Percentiles rank a stretch among this genome's conserved stretches.
phyloP scores from a whole-genome alignment of 192 early-diverging fungal species.

The Linnemannia exigua region DNA sequence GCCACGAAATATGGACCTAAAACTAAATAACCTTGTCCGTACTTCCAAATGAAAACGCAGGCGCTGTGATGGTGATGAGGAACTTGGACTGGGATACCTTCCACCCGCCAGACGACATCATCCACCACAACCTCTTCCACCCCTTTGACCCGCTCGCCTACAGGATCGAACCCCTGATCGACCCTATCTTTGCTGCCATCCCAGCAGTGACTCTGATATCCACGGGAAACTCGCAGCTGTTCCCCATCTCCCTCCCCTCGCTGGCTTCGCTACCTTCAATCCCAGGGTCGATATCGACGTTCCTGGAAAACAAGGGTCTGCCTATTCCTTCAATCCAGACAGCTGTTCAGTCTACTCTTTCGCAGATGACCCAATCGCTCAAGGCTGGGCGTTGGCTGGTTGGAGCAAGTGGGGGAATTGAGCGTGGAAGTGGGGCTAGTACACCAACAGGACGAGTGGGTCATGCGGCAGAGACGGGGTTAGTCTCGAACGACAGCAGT shows the following conservation, averaged over 20 bases:
- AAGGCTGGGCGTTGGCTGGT: slow-evolving; percentile 40
- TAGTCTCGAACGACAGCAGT: neutral
- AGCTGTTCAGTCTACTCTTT: slow-evolving; percentile 22
- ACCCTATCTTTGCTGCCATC: slow-evolving; percentile 62
- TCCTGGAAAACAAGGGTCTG: slow-evolving; percentile 43
- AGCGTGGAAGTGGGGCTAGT: neutral
- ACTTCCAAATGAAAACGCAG: slow-evolving; percentile 19
- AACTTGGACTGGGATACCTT: slow-evolving; percentile 67
- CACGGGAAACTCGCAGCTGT: slow-evolving; percentile 27
- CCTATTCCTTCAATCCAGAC: slow-evolving; percentile 33
- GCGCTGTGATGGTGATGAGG: slow-evolving; percentile 75
- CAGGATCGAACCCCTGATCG: slow-evolving; percentile 75
- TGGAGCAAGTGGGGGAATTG: neutral
- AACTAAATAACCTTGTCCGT: neutral
- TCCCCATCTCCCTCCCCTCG: slow-evolving; percentile 39
- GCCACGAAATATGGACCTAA: neutral
- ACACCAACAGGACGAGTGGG: neutral
- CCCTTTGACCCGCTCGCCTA: slow-evolving; percentile 85
- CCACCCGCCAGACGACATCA: slow-evolving; percentile 64
- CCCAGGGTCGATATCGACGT: slow-evolving; percentile 32
- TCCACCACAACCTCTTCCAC: slow-evolving; percentile 81
- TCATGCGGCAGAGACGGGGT: neutral
- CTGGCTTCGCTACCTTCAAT: slow-evolving; percentile 35
- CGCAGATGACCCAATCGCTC: slow-evolving; percentile 45
- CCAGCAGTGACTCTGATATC: slow-evolving; percentile 65